Evolutionary conservation across 257 asterid genomes (phyloP), one percentile per base, ranked within the genome.

Genomic region (Solanum lycopersicoides): DNA sequence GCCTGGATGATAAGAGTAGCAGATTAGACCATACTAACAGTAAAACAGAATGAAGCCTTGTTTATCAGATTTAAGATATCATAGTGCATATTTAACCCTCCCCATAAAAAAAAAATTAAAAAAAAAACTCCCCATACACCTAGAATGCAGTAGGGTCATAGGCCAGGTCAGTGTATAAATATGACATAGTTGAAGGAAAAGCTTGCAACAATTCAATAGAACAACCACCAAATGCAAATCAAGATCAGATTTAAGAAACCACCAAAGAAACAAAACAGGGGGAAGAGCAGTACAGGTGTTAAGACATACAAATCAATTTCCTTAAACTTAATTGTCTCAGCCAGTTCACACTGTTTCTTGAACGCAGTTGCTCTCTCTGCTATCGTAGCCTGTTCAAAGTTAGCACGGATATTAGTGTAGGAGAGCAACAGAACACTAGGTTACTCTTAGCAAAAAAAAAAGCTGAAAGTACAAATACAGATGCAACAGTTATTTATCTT

Each of bases 231-330:
- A 50, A 50, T 20, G 69, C 85, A 82, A 50, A 82, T 11, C 23
- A 82, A 82, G 85, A 20, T 18, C 85, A 82, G 45, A 50, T 82
- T 82, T 28, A 82, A 42, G 74, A 83, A 41, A 37, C 79, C 68
- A 86, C 47, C 75, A 79, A 53, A 76, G 86, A 84, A 87, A 83
- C 72, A 10, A 75, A 87, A 35, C 84, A 39, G 86, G 50, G 25
- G 80, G 75, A 23, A 79, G 69, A 25, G 32, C 73, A 80, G 50
- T 50, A 63, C 37, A 87, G 89, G 76, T 83, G 77, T 79, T 45
- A 88, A 87, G 87, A 84, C 98, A 89, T 93, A 97, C 99, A 97
- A 91, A 89, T 96, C 99, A 83, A 97, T 97, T 94, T 97, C 99
- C 98, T 96, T 97, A 73, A 97, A 96, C 92, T 97, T 96, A 88